Evolutionary conservation across 768 basidiomycete species (phyloP).

Genomic region (Holtermanniella nyarrowii): DNA sequence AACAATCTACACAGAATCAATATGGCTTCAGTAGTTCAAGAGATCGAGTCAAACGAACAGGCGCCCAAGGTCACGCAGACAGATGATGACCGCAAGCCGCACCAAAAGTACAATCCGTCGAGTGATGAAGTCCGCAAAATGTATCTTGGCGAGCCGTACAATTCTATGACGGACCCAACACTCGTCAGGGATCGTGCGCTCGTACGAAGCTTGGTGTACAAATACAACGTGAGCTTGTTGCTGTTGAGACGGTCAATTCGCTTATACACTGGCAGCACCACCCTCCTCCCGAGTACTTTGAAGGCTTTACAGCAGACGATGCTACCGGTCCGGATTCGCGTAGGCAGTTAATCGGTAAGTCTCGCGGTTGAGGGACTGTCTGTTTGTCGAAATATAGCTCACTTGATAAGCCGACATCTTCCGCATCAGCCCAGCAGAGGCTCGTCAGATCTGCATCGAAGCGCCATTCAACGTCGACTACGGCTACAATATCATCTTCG

Average conservation of each 20-base stretch:
- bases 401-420: neutral
- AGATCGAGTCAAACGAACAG: neutral
- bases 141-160: neutral
- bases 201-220: neutral
- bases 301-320: neutral
- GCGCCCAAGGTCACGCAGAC: too few species aligned
- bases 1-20: too few species aligned
- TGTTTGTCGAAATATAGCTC: neutral
- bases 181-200: neutral
- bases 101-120: neutral
- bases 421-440: neutral
- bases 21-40: neutral
- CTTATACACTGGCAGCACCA: neutral
- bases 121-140: neutral
- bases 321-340: neutral
- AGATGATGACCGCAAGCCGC: neutral
- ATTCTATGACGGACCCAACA: neutral
- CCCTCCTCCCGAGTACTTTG: neutral
- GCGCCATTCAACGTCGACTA: neutral
- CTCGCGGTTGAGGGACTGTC: too few species aligned
- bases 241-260: too few species aligned
- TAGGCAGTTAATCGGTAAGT: neutral
- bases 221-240: neutral
- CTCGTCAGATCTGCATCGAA: neutral
- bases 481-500: neutral